Base-by-base conservation (phyloP, 768 basidiomycete species). In the Tremella fuciformis region DNA sequence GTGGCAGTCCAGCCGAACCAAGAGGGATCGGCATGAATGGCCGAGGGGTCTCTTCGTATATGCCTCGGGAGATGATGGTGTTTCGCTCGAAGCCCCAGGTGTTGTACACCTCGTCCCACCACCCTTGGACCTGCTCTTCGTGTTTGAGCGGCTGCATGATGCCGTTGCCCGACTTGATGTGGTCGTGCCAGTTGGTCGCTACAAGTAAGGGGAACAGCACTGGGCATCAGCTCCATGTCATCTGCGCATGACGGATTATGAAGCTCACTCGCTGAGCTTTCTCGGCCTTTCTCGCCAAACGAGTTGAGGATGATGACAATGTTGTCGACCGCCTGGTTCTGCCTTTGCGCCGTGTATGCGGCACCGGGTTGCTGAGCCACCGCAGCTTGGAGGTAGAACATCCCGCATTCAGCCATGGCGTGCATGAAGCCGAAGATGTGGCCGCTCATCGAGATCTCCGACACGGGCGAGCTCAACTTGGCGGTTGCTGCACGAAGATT, bases 341-440 rank as follows among this genome's bases (percentile, higher is more conserved):
- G 73, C 39, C 72, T 60, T 34, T 69, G 68, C 24, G 73, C 70
- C 8, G 59, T 71, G 48, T 44, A 66, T 13, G 22, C 46, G 2
- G 50, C 64, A 8, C 61, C 60, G 1, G 50, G 60, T 25, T 55
- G 58, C 25, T 55, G 66, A 8, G 71, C 73, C 4, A 67, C 60
- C 21, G 66, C 68, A 16, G 70, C 72, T 57, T 76, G 75, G 22
- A 76, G 62, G 57, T 75, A 73, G 55, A 75, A 75, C 69, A 75
- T 75, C 13, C 73, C 72, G 44, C 73, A 75, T 52, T 76, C 75
- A 8, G 75, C 75, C 3, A 76, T 53, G 18, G 67, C 59, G 60
- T 77, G 76, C 70, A 75, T 73, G 58, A 71, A 69, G 0, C 67
- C 65, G 58, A 70, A 77, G 40, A 71, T 55, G 63, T 70, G 75